Evolutionary conservation across 306 rosid genomes (phyloP), one percentile per base, ranked within the genome.

Genomic region (Glycine latifolia): DNA sequence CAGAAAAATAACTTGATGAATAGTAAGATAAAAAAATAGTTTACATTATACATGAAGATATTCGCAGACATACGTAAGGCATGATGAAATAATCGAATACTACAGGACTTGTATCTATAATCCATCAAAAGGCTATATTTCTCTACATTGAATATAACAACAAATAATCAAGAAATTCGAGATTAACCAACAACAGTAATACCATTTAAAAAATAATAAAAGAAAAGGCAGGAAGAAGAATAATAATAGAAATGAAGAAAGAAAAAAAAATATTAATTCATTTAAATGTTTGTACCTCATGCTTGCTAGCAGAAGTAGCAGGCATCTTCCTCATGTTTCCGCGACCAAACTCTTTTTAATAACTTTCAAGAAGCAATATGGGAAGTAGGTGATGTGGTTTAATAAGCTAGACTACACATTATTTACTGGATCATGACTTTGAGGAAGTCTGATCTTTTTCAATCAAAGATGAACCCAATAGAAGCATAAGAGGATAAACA

Each of bases 401-500:
- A 37, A 78, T 78, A 56, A 67, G 55, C 77, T 55, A 85, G 48
- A 77, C 79, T 79, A 85, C 88, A 87, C 72, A 67, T 41, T 55
- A 63, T 71, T 55, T 70, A 66, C 68, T 44, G 33, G 67, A 76
- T 90, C 88, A 93, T 72, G 84, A 85, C 73, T 48, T 89, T 41
- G 86, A 81, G 63, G 93, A 75, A 13, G 82, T 72, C 39, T 73
- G 85, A 65, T 79, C 43, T 69, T 89, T 92, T 67, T 79, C 90
- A 0, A 89, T 87, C 89, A 93, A 80, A 0, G 97, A 86, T 5
- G 98, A 91, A 66, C 98, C 99, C 79, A 95, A 37, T 82, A 71
- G 98, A 87, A 93, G 84, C 99, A 95, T 93, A 69, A 93, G 98
- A 73, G 97, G 99, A 88, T 93, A 95, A 46, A 95, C 89, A 33